Percentiles rank a stretch among this genome's conserved stretches.
Conservation (phyloP, 441 rosid genomes). For the Isatis lusitanica region DNA sequence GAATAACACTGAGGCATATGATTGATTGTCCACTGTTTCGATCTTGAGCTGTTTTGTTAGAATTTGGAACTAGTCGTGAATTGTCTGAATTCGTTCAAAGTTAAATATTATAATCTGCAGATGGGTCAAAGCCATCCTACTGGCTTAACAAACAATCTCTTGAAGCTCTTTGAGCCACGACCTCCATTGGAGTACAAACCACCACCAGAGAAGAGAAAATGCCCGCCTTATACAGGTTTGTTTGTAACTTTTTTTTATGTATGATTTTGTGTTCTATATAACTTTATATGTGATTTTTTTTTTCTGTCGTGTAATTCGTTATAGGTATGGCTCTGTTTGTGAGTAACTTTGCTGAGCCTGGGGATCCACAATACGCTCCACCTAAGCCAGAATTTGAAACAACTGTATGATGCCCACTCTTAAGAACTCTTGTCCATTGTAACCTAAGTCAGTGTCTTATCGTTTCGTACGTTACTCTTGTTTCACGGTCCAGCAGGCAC, state of each 20-base stretch:
- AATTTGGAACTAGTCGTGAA: neutral
- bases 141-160: slow-evolving; percentile 72
- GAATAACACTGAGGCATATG: no score
- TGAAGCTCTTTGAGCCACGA: slow-evolving; percentile 90
- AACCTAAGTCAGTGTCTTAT: neutral
- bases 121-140: slow-evolving; percentile 94
- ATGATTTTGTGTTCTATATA: neutral
- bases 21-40: neutral
- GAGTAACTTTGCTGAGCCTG: slow-evolving; percentile 73
- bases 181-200: slow-evolving; percentile 79
- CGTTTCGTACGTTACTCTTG: neutral
- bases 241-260: neutral
- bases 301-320: neutral
- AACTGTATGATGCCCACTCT: slow-evolving; percentile 46
- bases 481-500: slow-evolving; percentile 48
- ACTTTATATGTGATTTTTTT: neutral
- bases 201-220: slow-evolving; percentile 86
- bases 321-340: slow-evolving; percentile 86
- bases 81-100: neutral
- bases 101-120: slow-evolving; percentile 39
- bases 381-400: slow-evolving; percentile 70
- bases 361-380: slow-evolving; percentile 76
- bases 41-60: neutral
- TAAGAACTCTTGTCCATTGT: neutral
- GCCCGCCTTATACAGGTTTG: slow-evolving; percentile 68